phyloP scores from a whole-genome alignment of 345 rosid species.

The Atalantia buxifolia region DNA sequence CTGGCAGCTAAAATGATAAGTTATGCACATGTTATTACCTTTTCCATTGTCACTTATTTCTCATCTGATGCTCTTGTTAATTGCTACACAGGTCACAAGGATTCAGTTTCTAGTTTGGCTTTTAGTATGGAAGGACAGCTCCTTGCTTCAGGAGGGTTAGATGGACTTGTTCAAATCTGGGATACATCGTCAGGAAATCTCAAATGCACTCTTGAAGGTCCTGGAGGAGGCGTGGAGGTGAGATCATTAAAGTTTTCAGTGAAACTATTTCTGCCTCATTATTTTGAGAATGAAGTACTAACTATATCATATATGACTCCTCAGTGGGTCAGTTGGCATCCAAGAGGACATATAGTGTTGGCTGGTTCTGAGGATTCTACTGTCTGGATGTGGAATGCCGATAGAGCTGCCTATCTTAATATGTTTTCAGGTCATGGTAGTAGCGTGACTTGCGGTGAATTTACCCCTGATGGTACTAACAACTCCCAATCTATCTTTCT shows the following conservation, averaged over 20 bases:
- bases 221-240: slow-evolving; percentile 80
- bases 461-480: slow-evolving; percentile 82
- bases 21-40: neutral
- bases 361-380: slow-evolving; percentile 82
- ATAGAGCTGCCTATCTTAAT: slow-evolving; percentile 59
- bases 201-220: slow-evolving; percentile 61
- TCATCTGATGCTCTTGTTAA: neutral
- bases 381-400: slow-evolving; percentile 98
- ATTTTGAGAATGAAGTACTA: neutral
- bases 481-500: neutral
- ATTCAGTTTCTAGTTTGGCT: slow-evolving; percentile 71
- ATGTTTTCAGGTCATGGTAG: slow-evolving; percentile 78
- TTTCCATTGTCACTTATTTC: neutral
- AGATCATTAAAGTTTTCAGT: slow-evolving; percentile 1
- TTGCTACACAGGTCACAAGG: slow-evolving; percentile 62
- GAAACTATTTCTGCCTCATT: neutral
- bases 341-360: slow-evolving; percentile 80
- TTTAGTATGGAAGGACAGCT: slow-evolving; percentile 78
- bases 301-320: slow-evolving; percentile 12
- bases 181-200: slow-evolving; percentile 56
- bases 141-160: slow-evolving; percentile 79
- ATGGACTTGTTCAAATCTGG: slow-evolving; percentile 77
- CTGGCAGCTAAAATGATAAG: neutral
- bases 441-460: slow-evolving; percentile 85
- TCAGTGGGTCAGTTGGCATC: slow-evolving; percentile 98